Base-by-base conservation (phyloP, 106 monocot species). In the Phalaenopsis equestris region DNA sequence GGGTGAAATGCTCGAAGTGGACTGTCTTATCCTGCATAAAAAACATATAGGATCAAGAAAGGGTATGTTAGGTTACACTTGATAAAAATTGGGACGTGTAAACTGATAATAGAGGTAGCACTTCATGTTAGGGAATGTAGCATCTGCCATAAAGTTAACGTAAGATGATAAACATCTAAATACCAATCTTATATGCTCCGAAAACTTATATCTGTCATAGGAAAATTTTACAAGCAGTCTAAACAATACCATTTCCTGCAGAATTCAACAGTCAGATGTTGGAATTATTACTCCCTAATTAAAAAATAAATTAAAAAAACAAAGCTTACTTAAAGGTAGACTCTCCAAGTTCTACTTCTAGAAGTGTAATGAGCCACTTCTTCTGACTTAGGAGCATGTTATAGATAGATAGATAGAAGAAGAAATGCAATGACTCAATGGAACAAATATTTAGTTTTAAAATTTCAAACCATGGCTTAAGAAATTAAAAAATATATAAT, bases 1-100 rank as follows among this genome's bases (percentile, higher is more conserved):
- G 3, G 94, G 92, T 6, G 97, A 89, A 30, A 81, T 80, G 37
- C 85, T 86, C 56, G 94, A 90, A 73, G 87, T 83, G 52, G 92
- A 90, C 39, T 86, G 90, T 75, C 94, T 89, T 79, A 86, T 91
- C 83, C 98, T 92, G 82, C 39, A 84, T 41, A 16, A 11, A 23
- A 24, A 11, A 3, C 8, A 76, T 24, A 76, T 9, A 10, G 23
- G 9, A 48, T 24, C 24, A 52, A 76, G 30, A 3, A 24, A 74
- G 74, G 17, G 12, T 19, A 70, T 39, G 70, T 70, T 70, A 12
- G 11, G 38, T 70, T 65, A 19, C 38, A 70, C 12, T 70, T 70
- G 21, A 67, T 11, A 56, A 67, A 30, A 23, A 38, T 5, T 3
- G 11, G 11, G 70, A 70, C 39, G 70, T 41, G 70, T 23, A 11